Base-by-base conservation (phyloP, 306 rosid genomes). In the Betula pendula region DNA sequence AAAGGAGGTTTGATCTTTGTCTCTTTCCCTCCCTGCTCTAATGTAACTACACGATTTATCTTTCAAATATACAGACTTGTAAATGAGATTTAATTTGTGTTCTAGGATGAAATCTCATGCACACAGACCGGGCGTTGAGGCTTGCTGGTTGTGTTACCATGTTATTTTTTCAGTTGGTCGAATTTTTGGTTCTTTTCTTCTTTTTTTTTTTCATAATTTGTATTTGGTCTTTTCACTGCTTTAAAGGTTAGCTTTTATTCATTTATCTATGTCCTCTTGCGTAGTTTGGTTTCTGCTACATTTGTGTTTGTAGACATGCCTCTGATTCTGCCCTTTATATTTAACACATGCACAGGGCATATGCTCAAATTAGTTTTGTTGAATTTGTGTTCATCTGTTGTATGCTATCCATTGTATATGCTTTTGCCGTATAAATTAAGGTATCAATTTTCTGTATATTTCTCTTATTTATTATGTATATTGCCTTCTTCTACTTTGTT, bases 1-100 rank as follows among this genome's bases (percentile, higher is more conserved):
- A 71, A 92, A 89, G 85, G 92, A 89, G 99, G 99, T 96, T 84
- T 52, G 88, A 60, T 75, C 33, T 81, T 78, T 19, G 11, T 6
- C 16, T 71, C 75, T 78, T 40, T 40, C 49, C 49, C 24, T 50
- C 69, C 74, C 63, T 47, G 63, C 31, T 25, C 7, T 74, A 22
- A 16, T 49, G 47, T 50, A 68, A 33, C 66, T n/a, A 1, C 48
- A 62, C 6, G 8, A 70, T 53, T n/a, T 25, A 40, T 43, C 12
- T 35, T 16, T 66, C 17, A 65, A 19, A 38, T 40, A 66, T 9
- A 38, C 25, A 9, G 62, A 3, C 14, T 15, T 63, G 42, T 33
- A 33, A 5, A 16, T 17, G 10, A 62, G 43, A 62, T 62, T 62
- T 62, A n/a, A 33, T 31, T 29, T 62, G 20, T 16, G 68, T 29